Base-by-base conservation (phyloP, 768 basidiomycete species). In the Podaxis sp. region DNA sequence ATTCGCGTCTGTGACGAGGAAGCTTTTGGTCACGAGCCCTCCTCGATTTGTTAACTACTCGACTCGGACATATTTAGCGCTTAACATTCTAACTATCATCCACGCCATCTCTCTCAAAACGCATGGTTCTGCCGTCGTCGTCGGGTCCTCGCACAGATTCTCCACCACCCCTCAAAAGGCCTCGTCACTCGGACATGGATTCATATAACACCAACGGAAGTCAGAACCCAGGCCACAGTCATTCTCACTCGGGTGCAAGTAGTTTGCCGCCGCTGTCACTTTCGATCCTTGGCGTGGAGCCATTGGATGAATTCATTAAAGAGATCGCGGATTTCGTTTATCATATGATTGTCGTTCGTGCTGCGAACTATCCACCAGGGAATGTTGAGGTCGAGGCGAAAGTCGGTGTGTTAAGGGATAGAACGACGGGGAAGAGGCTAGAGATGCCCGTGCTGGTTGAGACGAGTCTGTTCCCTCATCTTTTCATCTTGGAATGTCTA, bases 291-390 rank as follows among this genome's bases (percentile, higher is more conserved):
- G 91, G 90, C 58, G 88, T 94, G 55, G 95, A 96, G 71, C 95
- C 95, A 1, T 78, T 93, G 33, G 95, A 97, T 74, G 95, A 96
- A 71, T 95, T 97, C 71, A 94, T 95, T 72, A 87, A 87, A 71
- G 91, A 94, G 72, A 83, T 97, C 60, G 95, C 93, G 40, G 93
- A 96, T 76, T 97, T 93, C 75, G 79, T 96, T 41, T 87, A 87
- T 74, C 87, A 88, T 69, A 87, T 82, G 78, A 85, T 93, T 67
- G 69, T 72, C 58, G 85, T 78, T 4, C 82, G 83, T 24, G 83
- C 85, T 20, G 81, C 85, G 66, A 70, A 76, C 28, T 58, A 56
- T 83, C 10, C 66, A 69, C 5, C 66, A 68, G 56, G 85, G 85
- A 37, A 79, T 79, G 37, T 96, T 26, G 95, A 96, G 78, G 89